Conservation (phyloP, 768 basidiomycete species). For the Amanita pseudoporphyria region DNA sequence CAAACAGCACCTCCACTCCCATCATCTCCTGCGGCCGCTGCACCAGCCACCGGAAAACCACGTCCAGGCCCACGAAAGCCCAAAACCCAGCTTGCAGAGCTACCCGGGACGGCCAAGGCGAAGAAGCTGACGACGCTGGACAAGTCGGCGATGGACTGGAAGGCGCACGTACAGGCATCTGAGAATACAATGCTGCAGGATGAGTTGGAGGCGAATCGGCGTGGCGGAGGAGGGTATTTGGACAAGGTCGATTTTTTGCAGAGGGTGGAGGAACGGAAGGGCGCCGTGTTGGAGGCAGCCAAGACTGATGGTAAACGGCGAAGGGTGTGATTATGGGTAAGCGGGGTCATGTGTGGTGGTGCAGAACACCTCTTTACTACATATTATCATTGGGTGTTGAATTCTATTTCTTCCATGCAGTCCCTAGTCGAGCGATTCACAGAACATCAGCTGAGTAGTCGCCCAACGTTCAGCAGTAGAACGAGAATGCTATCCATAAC, state of each 20-base stretch:
- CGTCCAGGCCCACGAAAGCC: slow-evolving; percentile 61
- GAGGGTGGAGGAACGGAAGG: slow-evolving; percentile 64
- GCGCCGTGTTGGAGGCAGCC: slow-evolving; percentile 48
- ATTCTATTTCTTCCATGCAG: too few species aligned
- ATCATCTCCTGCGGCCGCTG: slow-evolving; percentile 9
- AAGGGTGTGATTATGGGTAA: slow-evolving; percentile 15
- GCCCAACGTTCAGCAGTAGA: too few species aligned
- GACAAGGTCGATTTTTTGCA: slow-evolving; percentile 80
- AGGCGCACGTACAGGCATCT: slow-evolving; percentile 44
- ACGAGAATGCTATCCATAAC: too few species aligned
- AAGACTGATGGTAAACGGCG: slow-evolving; percentile 44
- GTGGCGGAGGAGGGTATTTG: slow-evolving; percentile 63
- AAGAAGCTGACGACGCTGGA: slow-evolving; percentile 80
- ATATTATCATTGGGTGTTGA: too few species aligned
- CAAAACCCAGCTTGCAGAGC: slow-evolving; percentile 41
- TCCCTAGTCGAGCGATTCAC: too few species aligned
- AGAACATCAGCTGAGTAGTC: too few species aligned
- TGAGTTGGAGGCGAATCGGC: slow-evolving; percentile 65
- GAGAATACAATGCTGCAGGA: slow-evolving; percentile 39
- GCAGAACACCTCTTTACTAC: too few species aligned
- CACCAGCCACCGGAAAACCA: slow-evolving; percentile 22
- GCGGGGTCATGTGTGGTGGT: too few species aligned
- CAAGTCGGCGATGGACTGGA: slow-evolving; percentile 86
- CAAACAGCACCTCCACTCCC: too few species aligned
- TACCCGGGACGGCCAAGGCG: slow-evolving; percentile 44